Evolutionary conservation across 2,329 filamentous ascomycete species (phyloP).

Genomic region (Aureobasidium sp.): DNA sequence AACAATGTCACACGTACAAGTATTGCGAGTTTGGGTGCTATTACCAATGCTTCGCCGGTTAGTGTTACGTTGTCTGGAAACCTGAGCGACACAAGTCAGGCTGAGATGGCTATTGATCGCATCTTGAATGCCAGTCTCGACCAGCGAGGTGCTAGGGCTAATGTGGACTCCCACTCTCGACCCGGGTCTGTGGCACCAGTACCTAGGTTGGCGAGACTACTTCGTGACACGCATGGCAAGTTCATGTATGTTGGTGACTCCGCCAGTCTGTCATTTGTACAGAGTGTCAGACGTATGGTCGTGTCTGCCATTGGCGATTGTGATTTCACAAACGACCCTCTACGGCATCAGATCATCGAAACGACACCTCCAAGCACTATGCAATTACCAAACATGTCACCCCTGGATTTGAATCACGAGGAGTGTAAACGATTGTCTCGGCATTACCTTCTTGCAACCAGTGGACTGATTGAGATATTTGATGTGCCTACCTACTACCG

Average conservation of each 20-base stretch:
- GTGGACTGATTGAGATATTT: conserved; percentile 41
- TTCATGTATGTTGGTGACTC: conserved; percentile 48
- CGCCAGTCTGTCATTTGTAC: conserved; percentile 44
- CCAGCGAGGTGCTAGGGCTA: conserved; percentile 16
- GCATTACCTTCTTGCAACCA: conserved; percentile 39
- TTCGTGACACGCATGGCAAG: conserved; percentile 45
- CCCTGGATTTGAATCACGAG: conserved; percentile 25
- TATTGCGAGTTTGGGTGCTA: not conserved
- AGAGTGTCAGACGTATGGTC: conserved; percentile 43
- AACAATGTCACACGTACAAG: not conserved
- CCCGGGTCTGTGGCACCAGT: conserved; percentile 30
- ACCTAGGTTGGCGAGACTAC: conserved; percentile 36
- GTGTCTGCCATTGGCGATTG: conserved; percentile 17
- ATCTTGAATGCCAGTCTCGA: conserved; percentile 26
- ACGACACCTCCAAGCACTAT: not conserved
- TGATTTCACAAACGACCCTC: conserved; percentile 11
- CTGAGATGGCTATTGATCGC: conserved; percentile 5
- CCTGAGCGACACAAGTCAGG: conserved; percentile 19
- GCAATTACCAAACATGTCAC: not conserved
- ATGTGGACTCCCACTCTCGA: not conserved
- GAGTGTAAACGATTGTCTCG: conserved; percentile 35
- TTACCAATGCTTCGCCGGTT: not conserved
- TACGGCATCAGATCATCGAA: conserved; percentile 12
- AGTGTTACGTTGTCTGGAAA: conserved; percentile 18
- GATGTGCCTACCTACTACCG: conserved; percentile 20